Evolutionary conservation across 2,329 filamentous ascomycete species (phyloP).

Genomic region (Colletotrichum camelliae): DNA sequence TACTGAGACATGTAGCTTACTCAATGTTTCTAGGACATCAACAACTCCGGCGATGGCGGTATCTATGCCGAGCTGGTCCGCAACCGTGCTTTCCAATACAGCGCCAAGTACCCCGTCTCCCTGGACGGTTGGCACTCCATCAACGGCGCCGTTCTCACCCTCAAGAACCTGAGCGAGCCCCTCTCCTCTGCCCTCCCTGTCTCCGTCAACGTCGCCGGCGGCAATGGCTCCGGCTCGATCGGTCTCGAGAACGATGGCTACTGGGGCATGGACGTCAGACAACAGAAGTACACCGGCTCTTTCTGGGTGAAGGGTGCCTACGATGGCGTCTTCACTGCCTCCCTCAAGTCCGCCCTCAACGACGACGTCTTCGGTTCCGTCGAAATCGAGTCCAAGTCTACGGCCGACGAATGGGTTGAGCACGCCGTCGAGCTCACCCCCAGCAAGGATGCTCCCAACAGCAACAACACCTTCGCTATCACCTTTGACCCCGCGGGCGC

Average conservation of each 20-base stretch:
- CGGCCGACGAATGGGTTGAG: constrained; percentile 53
- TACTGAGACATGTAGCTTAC: background rate
- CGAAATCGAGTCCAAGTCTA: constrained; percentile 48
- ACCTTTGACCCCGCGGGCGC: constrained; percentile 52
- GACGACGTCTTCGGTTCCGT: constrained; percentile 50
- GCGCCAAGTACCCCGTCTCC: constrained; percentile 43
- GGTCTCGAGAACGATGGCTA: constrained; percentile 60
- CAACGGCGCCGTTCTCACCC: constrained; percentile 47
- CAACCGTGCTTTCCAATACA: constrained; percentile 73
- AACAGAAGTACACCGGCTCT: constrained; percentile 52
- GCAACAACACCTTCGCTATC: constrained; percentile 61
- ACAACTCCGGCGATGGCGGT: constrained; percentile 74
- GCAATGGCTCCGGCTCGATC: constrained; percentile 34
- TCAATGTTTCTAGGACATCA: constrained; percentile 55
- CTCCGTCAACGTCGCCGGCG: constrained; percentile 51
- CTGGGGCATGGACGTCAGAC: constrained; percentile 61
- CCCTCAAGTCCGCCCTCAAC: constrained; percentile 48
- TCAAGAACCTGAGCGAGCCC: constrained; percentile 51
- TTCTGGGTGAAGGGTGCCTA: constrained; percentile 59
- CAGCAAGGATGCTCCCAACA: constrained; percentile 51
- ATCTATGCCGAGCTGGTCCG: constrained; percentile 75
- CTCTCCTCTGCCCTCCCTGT: constrained; percentile 57
- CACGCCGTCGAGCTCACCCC: constrained; percentile 52
- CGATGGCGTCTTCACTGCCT: constrained; percentile 51
- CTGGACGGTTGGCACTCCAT: constrained; percentile 52